Conservation (phyloP, 352 stramenopile genomes). For the Albugo candida region DNA sequence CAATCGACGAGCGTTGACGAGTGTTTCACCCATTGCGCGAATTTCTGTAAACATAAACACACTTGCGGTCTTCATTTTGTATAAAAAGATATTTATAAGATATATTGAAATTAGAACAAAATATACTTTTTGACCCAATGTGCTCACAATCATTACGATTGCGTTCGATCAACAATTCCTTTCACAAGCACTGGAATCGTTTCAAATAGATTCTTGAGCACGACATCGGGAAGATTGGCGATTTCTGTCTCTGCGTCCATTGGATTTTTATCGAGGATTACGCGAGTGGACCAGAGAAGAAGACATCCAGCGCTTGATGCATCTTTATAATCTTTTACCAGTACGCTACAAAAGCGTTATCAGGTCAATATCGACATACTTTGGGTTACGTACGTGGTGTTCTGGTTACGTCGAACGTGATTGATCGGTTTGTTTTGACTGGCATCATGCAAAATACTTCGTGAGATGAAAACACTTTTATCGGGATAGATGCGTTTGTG, state of each 20-base stretch:
- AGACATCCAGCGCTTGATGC: constrained; percentile 41
- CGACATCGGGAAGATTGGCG: constrained; percentile 72
- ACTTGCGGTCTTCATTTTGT: no score
- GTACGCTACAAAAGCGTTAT: constrained; percentile 20
- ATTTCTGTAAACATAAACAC: constrained; percentile 40
- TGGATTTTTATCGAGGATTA: constrained; percentile 47
- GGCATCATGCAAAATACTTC: constrained; percentile 45
- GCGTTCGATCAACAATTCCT: constrained; percentile 51
- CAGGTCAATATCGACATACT: not conserved
- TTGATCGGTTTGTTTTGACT: constrained; percentile 38
- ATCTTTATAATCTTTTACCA: constrained; percentile 63
- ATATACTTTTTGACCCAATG: no score
- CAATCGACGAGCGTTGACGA: constrained; percentile 34
- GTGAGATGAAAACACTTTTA: constrained; percentile 42
- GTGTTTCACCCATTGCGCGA: constrained; percentile 36
- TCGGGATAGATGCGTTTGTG: constrained; percentile 66
- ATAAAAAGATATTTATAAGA: no score
- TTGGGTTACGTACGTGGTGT: constrained; percentile 33
- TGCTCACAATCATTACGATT: not conserved
- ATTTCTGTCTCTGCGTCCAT: constrained; percentile 37
- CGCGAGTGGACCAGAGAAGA: constrained; percentile 69
- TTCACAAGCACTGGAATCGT: constrained; percentile 73
- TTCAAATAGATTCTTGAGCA: constrained; percentile 79
- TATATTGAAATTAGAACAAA: no score
- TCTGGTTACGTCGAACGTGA: constrained; percentile 58